Conservation (phyloP, 2,329 filamentous ascomycete genomes). For the Blastomyces gilchristii region DNA sequence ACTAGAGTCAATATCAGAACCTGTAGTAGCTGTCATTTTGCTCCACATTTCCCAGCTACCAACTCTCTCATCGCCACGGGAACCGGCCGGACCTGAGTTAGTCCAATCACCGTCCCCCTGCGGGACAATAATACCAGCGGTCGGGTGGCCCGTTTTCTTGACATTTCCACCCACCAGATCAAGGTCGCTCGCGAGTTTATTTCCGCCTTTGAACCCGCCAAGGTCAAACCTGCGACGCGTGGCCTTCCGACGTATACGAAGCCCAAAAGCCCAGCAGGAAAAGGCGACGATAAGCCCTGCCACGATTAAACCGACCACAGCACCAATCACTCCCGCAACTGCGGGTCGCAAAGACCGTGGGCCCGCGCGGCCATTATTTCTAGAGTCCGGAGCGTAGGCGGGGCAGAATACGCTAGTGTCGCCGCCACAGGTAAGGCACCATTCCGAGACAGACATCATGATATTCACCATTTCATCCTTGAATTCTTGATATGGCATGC, state of each 20-base stretch:
- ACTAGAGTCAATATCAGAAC: slow-evolving; percentile 14
- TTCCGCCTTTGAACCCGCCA: slow-evolving; percentile 47
- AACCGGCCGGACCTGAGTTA: slow-evolving; percentile 8
- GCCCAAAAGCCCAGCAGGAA: slow-evolving; percentile 28
- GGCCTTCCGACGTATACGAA: slow-evolving; percentile 35
- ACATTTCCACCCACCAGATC: slow-evolving; percentile 34
- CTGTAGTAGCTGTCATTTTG: slow-evolving; percentile 21
- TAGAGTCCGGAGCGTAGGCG: slow-evolving; percentile 26
- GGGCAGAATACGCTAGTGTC: slow-evolving; percentile 41
- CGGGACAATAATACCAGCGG: neutral
- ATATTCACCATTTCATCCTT: slow-evolving; percentile 35
- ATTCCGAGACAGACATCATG: slow-evolving; percentile 36
- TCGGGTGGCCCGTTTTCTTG: slow-evolving; percentile 8
- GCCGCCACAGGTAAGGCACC: slow-evolving; percentile 44
- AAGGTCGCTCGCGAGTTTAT: slow-evolving; percentile 45
- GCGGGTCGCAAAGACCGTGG: slow-evolving; percentile 30
- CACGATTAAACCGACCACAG: slow-evolving; percentile 39
- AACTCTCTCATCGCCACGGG: slow-evolving; percentile 41
- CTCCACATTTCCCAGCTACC: slow-evolving; percentile 49
- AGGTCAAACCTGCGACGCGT: slow-evolving; percentile 23
- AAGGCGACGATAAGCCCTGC: slow-evolving; percentile 24
- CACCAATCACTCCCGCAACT: slow-evolving; percentile 48
- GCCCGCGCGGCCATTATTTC: slow-evolving; percentile 14
- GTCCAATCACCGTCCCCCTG: neutral
- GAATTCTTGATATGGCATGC: slow-evolving; percentile 45